phyloP scores from a whole-genome alignment of 441 rosid species.

The Corymbia citriodora region DNA sequence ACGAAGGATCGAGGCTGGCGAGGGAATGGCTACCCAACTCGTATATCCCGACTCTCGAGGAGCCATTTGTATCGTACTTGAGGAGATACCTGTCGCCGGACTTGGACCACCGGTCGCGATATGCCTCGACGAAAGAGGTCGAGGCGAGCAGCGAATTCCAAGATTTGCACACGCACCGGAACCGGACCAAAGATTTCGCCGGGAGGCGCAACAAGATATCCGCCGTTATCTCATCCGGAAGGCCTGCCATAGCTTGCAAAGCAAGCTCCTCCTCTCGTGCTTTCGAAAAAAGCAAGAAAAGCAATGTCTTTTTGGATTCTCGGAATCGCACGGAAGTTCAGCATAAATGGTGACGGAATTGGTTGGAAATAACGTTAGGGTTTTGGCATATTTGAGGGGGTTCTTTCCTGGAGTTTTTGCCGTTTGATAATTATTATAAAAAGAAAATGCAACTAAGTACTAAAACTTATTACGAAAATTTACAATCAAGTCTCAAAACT shows the following conservation, averaged over 20 bases:
- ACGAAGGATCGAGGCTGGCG: background rate
- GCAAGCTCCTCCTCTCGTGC: background rate
- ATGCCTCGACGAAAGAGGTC: background rate
- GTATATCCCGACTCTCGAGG: background rate
- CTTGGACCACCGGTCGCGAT: background rate
- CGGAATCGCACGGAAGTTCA: background rate
- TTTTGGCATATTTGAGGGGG: background rate
- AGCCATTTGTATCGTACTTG: background rate
- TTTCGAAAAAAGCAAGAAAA: too few relatives aligned
- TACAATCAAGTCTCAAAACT: too few relatives aligned
- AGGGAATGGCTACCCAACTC: background rate
- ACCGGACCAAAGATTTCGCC: background rate
- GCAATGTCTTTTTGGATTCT: background rate
- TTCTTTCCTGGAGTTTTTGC: background rate
- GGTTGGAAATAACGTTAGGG: background rate
- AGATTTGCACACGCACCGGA: background rate
- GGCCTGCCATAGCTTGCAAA: background rate
- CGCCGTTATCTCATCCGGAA: background rate
- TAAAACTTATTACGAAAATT: too few relatives aligned
- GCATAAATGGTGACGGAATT: background rate
- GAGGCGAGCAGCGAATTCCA: background rate
- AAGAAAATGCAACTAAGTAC: rapidly evolving
- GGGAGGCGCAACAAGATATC: background rate
- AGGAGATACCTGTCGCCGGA: background rate
- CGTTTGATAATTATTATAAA: too few relatives aligned